These are phyloP conservation scores for Inga leiocalycina DNA, from an alignment of 306 rosid species.

Conservation along the genomic window DNA sequence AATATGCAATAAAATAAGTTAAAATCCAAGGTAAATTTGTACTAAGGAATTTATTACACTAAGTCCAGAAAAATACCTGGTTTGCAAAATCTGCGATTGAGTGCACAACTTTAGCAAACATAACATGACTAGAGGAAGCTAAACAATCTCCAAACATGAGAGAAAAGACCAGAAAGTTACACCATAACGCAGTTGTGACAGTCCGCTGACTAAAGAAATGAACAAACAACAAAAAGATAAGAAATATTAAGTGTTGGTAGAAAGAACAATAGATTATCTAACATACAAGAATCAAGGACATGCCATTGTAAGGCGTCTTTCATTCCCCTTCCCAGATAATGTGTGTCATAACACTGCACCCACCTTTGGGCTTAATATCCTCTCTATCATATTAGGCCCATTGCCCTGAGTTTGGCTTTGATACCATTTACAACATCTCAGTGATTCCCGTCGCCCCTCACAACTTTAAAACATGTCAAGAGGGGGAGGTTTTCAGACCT, in stretches of 20 bases:
- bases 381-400: too few relatives aligned
- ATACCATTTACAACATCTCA: too few relatives aligned
- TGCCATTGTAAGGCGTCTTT: too few relatives aligned
- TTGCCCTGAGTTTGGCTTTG: too few relatives aligned
- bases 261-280: neutral
- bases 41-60: neutral
- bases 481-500: too few relatives aligned
- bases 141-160: constrained; percentile 93
- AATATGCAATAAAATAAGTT: constrained; percentile 21
- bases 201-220: constrained; percentile 75
- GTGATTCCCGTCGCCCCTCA: too few relatives aligned
- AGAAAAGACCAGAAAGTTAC: constrained; percentile 98
- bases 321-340: too few relatives aligned
- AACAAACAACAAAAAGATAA: neutral
- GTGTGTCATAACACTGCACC: too few relatives aligned
- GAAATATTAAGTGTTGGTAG: constrained; percentile 5
- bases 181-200: constrained; percentile 93
- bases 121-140: constrained; percentile 84
- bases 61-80: constrained; percentile 56
- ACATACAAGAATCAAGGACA: neutral
- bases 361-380: too few relatives aligned
- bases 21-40: neutral
- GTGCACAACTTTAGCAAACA: constrained; percentile 92
- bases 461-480: too few relatives aligned
- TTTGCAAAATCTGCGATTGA: constrained; percentile 94